A percentile compares a stretch with the other conserved stretches of the same genome.
phyloP scores from a whole-genome alignment of 2,329 filamentous ascomycete genomes.

The Colletotrichum kahawae region DNA sequence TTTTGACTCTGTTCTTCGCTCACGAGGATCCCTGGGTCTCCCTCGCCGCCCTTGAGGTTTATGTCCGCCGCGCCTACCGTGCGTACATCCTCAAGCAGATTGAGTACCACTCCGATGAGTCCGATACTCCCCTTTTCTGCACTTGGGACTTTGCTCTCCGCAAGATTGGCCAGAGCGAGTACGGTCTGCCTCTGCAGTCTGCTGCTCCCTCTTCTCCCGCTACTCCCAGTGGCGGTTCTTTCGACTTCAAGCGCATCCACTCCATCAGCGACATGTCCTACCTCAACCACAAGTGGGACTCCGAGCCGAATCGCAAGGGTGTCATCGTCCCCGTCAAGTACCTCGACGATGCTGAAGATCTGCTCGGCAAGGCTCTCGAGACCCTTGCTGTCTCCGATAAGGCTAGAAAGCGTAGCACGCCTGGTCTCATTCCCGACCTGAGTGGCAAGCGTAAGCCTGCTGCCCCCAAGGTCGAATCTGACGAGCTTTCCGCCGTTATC shows the following conservation, averaged over 20 bases:
- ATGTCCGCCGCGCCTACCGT: conserved; percentile 94
- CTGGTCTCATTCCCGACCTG: conserved; percentile 73
- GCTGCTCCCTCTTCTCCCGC: conserved; percentile 84
- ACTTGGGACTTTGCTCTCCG: conserved; percentile 96
- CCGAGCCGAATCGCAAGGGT: conserved; percentile 86
- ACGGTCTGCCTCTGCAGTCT: conserved; percentile 80
- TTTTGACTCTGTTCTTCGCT: conserved; percentile 92
- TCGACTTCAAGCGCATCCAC: conserved; percentile 79
- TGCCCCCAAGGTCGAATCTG: conserved; percentile 61
- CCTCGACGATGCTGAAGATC: conserved; percentile 91
- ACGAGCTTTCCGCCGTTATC: conserved; percentile 88
- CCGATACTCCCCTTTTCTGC: conserved; percentile 71
- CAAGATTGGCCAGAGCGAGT: conserved; percentile 91
- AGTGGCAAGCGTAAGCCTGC: conserved; percentile 72
- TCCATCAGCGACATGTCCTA: conserved; percentile 98
- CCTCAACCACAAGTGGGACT: conserved; percentile 72
- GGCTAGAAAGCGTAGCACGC: conserved; percentile 59
- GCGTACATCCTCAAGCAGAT: conserved; percentile 91
- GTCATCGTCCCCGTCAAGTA: conserved; percentile 94
- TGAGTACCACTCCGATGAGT: conserved; percentile 84
- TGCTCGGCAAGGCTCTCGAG: conserved; percentile 83
- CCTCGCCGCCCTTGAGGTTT: conserved; percentile 91
- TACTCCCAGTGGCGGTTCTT: conserved; percentile 68
- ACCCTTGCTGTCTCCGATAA: conserved; percentile 69
- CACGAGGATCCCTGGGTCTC: conserved; percentile 95